These are phyloP conservation scores for Thyridium curvatum DNA, from an alignment of 2,329 filamentous ascomycete genomes.

Conservation along the genomic window DNA sequence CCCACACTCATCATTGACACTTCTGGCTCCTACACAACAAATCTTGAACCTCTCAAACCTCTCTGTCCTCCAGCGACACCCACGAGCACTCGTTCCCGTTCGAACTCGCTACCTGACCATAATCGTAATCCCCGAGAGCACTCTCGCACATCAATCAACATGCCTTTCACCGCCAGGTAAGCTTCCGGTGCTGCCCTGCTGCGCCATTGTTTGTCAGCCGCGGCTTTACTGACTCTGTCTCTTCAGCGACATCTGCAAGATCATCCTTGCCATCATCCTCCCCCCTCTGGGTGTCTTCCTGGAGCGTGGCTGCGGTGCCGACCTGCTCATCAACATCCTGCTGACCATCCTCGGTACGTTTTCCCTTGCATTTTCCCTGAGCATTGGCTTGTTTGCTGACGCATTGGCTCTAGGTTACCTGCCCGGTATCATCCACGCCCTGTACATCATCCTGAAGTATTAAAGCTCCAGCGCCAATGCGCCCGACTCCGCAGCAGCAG, in stretches of 20 bases:
- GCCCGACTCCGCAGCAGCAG: no score
- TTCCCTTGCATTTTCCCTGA: neutral
- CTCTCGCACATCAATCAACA: slow-evolving; percentile 17
- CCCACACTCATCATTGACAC: no score
- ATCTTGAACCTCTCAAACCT: no score
- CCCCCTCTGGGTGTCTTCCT: slow-evolving; percentile 91
- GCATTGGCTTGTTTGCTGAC: slow-evolving; percentile 1
- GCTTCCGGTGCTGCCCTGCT: slow-evolving; percentile 10
- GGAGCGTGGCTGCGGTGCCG: slow-evolving; percentile 81
- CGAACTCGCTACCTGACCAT: no score
- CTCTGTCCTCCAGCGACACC: no score
- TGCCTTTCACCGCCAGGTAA: slow-evolving; percentile 56
- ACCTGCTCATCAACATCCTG: slow-evolving; percentile 89
- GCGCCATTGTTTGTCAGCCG: neutral
- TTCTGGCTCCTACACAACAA: no score
- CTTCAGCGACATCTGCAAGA: slow-evolving; percentile 52
- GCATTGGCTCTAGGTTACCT: slow-evolving; percentile 41
- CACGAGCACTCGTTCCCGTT: no score
- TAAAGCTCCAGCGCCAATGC: slow-evolving; percentile 31
- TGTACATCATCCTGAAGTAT: slow-evolving; percentile 92
- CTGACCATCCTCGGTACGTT: slow-evolving; percentile 64
- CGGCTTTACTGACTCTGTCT: neutral
- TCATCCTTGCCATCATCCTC: slow-evolving; percentile 82
- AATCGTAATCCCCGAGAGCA: slow-evolving; percentile 1
- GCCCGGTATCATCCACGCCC: slow-evolving; percentile 83